phyloP scores from a whole-genome alignment of 2,329 filamentous ascomycete species.

The Aspergillus arachidicola region DNA sequence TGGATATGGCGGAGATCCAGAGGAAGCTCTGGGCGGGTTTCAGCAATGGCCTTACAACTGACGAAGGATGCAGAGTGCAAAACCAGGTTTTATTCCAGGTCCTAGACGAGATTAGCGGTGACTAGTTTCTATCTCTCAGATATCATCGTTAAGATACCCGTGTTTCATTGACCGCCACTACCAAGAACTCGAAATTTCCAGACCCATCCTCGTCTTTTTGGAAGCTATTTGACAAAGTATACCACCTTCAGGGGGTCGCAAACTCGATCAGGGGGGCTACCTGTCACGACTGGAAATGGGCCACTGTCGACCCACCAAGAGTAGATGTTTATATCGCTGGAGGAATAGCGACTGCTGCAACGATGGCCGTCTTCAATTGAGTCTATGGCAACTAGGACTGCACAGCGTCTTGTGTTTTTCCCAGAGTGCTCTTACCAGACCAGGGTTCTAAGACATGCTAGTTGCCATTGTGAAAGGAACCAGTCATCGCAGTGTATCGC shows the following conservation, averaged over 20 bases:
- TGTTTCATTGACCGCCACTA: background rate
- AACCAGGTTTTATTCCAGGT: slow-evolving; percentile 47
- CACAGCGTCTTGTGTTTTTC: slow-evolving; percentile 81
- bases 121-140: slow-evolving; percentile 15
- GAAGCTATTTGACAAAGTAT: slow-evolving; percentile 62
- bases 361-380: slow-evolving; percentile 76
- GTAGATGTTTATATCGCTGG: slow-evolving; percentile 71
- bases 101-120: slow-evolving; percentile 41
- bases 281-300: slow-evolving; percentile 78
- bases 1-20: slow-evolving; percentile 40
- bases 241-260: slow-evolving; percentile 78
- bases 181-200: background rate
- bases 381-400: slow-evolving; percentile 75
- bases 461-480: slow-evolving; percentile 44
- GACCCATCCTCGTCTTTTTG: slow-evolving; percentile 29
- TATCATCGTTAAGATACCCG: background rate
- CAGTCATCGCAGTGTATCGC: slow-evolving; percentile 28
- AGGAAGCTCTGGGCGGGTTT: slow-evolving; percentile 39
- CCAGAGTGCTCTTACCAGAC: slow-evolving; percentile 76
- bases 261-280: slow-evolving; percentile 88
- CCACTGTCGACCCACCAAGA: slow-evolving; percentile 73
- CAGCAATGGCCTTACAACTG: slow-evolving; percentile 26
- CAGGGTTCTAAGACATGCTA: slow-evolving; percentile 49
- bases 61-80: slow-evolving; percentile 41
- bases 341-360: slow-evolving; percentile 70